phyloP scores from a whole-genome alignment of 331 rosid genomes.

The Dryas integrifolia region DNA sequence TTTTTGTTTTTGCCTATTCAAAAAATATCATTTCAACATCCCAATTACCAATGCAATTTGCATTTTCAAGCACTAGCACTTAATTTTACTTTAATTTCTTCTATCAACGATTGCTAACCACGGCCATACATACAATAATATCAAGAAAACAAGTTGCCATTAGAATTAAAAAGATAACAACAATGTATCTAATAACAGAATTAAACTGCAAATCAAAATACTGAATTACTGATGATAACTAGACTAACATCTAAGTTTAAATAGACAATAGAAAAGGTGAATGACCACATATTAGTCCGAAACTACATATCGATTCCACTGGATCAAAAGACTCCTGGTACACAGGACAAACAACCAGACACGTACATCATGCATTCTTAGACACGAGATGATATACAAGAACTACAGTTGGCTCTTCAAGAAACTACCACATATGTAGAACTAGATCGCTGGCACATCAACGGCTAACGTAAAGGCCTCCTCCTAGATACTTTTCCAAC shows the following conservation, averaged over 20 bases:
- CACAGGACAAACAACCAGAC: neutral
- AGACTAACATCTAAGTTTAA: neutral
- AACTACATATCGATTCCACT: neutral
- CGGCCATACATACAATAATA: too few relatives aligned
- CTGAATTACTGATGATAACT: neutral
- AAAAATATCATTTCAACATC: too few relatives aligned
- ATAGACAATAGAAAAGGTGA: neutral
- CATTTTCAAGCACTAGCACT: too few relatives aligned
- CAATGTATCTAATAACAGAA: neutral
- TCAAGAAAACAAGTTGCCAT: neutral
- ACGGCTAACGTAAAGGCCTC: neutral
- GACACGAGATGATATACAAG: neutral
- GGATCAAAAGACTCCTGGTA: slow-evolving; percentile 3
- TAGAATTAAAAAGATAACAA: neutral
- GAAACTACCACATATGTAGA: neutral
- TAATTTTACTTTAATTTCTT: too few relatives aligned
- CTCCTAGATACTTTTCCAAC: slow-evolving; percentile 17
- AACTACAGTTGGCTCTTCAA: slow-evolving; percentile 7
- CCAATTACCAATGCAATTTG: too few relatives aligned
- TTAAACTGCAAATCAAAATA: neutral
- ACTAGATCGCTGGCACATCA: neutral
- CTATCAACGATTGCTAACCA: too few relatives aligned
- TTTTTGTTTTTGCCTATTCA: too few relatives aligned
- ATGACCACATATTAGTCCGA: neutral
- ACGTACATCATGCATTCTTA: neutral